These are phyloP conservation scores for Maudiozyma pseudohumilis DNA, from an alignment of 805 yeast species.

Conservation along the genomic window DNA sequence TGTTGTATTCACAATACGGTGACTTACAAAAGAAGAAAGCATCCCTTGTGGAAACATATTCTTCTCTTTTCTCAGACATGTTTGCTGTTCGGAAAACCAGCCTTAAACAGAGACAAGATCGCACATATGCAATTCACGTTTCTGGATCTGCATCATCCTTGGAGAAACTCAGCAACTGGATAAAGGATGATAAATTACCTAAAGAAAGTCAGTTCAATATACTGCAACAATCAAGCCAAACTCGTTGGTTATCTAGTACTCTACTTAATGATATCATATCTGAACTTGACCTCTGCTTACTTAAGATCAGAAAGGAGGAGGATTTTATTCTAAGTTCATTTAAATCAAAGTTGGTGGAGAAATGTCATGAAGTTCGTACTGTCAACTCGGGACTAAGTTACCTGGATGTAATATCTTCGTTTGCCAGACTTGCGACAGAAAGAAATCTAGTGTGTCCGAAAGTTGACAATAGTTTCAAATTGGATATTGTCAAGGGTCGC, in stretches of 20 bases:
- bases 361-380: conserved; percentile 39
- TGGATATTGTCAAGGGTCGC: conserved; percentile 56
- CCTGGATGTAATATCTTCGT: conserved; percentile 63
- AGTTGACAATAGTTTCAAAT: conserved; percentile 38
- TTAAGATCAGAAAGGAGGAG: conserved; percentile 48
- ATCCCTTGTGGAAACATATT: conserved; percentile 19
- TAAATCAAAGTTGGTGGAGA: conserved; percentile 35
- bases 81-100: conserved; percentile 25
- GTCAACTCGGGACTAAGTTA: conserved; percentile 47
- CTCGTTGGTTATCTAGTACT: conserved; percentile 36
- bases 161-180: conserved; percentile 13
- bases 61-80: no score
- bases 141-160: conserved; percentile 30
- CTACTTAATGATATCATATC: conserved; percentile 48
- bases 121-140: conserved; percentile 42
- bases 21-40: conserved; percentile 17
- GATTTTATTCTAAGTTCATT: conserved; percentile 40
- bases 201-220: conserved; percentile 18
- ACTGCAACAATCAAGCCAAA: conserved; percentile 33
- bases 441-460: conserved; percentile 56
- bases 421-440: conserved; percentile 64
- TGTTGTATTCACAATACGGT: conserved; percentile 30
- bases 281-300: conserved; percentile 35
- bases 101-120: conserved; percentile 34
- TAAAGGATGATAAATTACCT: conserved; percentile 9